phyloP scores from a whole-genome alignment of 352 stramenopile species.

The Pseudoperonospora humuli region DNA sequence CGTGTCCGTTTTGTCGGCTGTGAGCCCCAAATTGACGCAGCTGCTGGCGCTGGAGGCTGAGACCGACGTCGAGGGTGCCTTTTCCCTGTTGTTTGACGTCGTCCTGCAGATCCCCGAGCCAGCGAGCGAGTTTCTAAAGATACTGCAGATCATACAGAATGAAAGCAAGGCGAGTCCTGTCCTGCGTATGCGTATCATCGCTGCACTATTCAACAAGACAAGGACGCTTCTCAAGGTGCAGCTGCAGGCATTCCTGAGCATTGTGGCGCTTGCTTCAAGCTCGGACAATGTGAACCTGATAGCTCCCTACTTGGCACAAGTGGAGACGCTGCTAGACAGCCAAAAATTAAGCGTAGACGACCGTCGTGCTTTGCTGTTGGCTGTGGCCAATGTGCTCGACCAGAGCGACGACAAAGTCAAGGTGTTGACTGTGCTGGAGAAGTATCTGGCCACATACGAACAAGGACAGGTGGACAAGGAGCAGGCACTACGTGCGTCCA shows the following conservation, averaged over 20 bases:
- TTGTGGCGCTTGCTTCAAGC: conserved; percentile 50
- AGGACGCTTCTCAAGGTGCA: conserved; percentile 47
- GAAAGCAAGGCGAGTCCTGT: conserved; percentile 48
- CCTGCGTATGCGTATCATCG: conserved; percentile 61
- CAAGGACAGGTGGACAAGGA: conserved; percentile 44
- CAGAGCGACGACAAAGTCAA: conserved; percentile 47
- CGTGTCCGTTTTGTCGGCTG: conserved; percentile 35
- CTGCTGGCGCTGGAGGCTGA: conserved; percentile 62
- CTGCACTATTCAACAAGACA: conserved; percentile 72
- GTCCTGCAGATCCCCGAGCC: conserved; percentile 33
- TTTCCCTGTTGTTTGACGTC: conserved; percentile 61
- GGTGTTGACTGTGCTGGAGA: conserved; percentile 63
- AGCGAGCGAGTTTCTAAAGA: conserved; percentile 27
- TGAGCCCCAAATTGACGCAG: conserved; percentile 41
- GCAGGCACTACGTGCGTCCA: conserved; percentile 65
- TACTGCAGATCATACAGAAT: conserved; percentile 41
- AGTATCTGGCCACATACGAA: conserved; percentile 59
- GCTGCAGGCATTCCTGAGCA: conserved; percentile 54
- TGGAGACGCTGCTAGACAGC: conserved; percentile 47
- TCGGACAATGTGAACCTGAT: conserved; percentile 58
- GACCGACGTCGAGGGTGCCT: conserved; percentile 70
- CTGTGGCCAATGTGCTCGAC: conserved; percentile 63
- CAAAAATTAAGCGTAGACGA: conserved; percentile 38
- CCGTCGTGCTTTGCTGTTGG: conserved; percentile 52
- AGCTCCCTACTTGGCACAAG: conserved; percentile 58